Base-by-base conservation (phyloP, 139 green algal species). In the Tetraselmis chui region DNA sequence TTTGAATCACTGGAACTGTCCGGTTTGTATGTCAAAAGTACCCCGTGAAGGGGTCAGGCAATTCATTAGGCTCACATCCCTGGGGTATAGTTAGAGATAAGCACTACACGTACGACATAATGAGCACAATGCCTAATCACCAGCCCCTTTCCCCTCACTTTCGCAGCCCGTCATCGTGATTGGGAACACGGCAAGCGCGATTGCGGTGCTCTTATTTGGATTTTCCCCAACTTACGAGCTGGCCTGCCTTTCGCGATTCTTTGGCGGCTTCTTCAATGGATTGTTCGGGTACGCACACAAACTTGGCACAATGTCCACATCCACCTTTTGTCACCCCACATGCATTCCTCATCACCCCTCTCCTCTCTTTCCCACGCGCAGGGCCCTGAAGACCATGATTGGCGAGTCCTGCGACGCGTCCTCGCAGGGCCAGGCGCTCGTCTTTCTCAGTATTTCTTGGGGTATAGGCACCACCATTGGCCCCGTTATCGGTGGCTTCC, bases 211-310 rank as follows among this genome's bases (percentile, higher is more conserved):
- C 0, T 88, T 81, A 59, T 95, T 93, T 80, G 92, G 90, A 0
- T 59, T 92, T 22, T 80, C 89, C 0, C 29, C 29, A 75, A 86
- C 30, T 28, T 94, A 90, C 32, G 30, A 2, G 11, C 31, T 76
- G 28, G 92, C 92, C 0, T 22, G 87, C 26, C 32, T 81, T 1
- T 80, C 86, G 0, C 79, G 92, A 0, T 58, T 84, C 0, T 84
- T 88, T 28, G 89, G 85, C 18, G 92, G 92, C 18, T 78, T 90
- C 28, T 84, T 93, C 81, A 96, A 95, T 67, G 90, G 84, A 31
- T 91, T 94, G 76, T 89, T 96, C 23, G 89, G 84, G 80, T 59
- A 76, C 83, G 82, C 74, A 24, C 59, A 58, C 30, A 28, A 31
- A 2, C n/a, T 29, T 5, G 2, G 1, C 22, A 5, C 27, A 28